Evolutionary conservation across 208 protist genomes (phyloP).

Genomic region (Polymyxa betae): DNA sequence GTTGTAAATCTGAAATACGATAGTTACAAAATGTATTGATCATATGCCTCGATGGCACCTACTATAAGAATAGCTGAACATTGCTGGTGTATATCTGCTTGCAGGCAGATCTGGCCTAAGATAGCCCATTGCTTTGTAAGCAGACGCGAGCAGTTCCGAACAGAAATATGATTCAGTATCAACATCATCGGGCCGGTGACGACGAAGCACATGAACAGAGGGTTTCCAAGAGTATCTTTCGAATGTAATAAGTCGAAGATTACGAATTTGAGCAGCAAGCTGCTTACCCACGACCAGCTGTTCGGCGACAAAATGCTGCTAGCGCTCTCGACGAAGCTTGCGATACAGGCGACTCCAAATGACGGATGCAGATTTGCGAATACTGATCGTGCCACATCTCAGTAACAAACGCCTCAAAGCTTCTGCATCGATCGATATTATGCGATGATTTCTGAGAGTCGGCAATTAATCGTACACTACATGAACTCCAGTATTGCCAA

Average conservation of each 20-base stretch:
- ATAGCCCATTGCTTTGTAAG: conserved; percentile 5
- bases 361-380: background rate
- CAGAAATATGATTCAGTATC: background rate
- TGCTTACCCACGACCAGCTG: background rate
- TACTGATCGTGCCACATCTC: conserved; percentile 1
- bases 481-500: background rate
- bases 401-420: background rate
- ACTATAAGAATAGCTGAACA: background rate
- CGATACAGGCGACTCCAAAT: background rate
- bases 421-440: background rate
- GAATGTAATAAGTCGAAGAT: background rate
- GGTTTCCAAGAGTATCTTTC: background rate
- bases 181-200: background rate
- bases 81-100: background rate
- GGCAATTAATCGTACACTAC: background rate
- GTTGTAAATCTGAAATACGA: too few relatives aligned
- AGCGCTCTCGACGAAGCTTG: background rate
- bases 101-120: background rate
- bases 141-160: background rate
- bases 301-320: background rate
- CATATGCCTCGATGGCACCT: too few relatives aligned
- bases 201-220: background rate
- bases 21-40: too few relatives aligned
- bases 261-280: background rate
- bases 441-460: background rate